These are phyloP conservation scores for Zygosaccharomyces siamensis DNA, from an alignment of 805 yeast genomes.

Conservation along the genomic window DNA sequence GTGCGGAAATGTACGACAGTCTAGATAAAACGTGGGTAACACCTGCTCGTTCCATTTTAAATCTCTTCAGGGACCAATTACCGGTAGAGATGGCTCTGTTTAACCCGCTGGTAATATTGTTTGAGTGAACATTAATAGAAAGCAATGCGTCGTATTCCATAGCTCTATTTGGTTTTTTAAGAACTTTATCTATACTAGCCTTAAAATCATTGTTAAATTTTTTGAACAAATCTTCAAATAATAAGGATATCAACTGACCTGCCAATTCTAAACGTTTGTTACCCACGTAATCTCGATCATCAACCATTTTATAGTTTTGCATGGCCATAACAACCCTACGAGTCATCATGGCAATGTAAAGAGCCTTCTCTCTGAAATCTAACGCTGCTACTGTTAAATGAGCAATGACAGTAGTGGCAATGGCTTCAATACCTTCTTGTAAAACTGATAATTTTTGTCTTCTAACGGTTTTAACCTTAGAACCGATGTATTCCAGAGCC, in stretches of 20 bases:
- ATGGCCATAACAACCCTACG: constrained; percentile 94
- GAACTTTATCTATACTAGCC: constrained; percentile 86
- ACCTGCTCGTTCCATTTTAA: constrained; percentile 99
- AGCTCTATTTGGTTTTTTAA: constrained; percentile 91
- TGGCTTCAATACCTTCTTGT: constrained; percentile 96
- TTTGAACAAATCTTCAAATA: constrained; percentile 95
- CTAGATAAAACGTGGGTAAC: constrained; percentile 95
- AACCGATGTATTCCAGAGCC: constrained; percentile 86
- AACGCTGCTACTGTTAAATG: constrained; percentile 81
- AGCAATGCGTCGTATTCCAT: constrained; percentile 91
- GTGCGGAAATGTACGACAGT: constrained; percentile 85
- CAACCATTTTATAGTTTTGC: constrained; percentile 92
- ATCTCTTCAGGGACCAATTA: constrained; percentile 96
- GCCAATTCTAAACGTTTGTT: constrained; percentile 95
- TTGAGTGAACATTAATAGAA: constrained; percentile 85
- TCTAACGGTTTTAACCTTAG: constrained; percentile 87
- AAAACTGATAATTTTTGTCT: constrained; percentile 75
- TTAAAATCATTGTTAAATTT: constrained; percentile 94
- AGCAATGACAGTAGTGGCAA: constrained; percentile 93
- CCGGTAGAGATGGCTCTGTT: constrained; percentile 98
- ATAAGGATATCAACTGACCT: constrained; percentile 90
- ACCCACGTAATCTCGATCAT: constrained; percentile 97
- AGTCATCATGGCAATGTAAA: constrained; percentile 94
- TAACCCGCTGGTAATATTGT: constrained; percentile 88
- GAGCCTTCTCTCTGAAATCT: constrained; percentile 89